Percentiles rank a stretch among this genome's conserved stretches.
These are phyloP conservation scores for Phoenix roebelenii DNA, from an alignment of 176 grass and related monocot species.

Conservation along the genomic window DNA sequence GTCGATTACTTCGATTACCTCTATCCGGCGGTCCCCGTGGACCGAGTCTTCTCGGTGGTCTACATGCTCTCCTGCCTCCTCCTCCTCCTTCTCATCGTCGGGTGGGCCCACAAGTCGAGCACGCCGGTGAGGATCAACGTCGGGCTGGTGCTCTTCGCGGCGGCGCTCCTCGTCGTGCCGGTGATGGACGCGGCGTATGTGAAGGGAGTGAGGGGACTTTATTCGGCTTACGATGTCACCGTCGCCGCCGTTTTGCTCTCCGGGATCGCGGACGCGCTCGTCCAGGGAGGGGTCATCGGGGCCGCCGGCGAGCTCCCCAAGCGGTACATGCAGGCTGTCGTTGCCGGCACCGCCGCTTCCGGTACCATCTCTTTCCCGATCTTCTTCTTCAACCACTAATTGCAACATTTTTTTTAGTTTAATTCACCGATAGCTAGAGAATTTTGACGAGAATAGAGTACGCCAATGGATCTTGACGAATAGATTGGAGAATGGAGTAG, in stretches of 20 bases:
- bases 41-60: conserved; percentile 80
- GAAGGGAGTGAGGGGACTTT: conserved; percentile 40
- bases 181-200: conserved; percentile 72
- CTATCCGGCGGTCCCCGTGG: conserved; percentile 58
- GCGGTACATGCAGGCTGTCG: conserved; percentile 80
- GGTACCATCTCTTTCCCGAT: conserved; percentile 6
- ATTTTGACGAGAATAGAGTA: too few relatives aligned
- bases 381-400: too few relatives aligned
- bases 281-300: conserved; percentile 84
- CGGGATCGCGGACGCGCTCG: conserved; percentile 65
- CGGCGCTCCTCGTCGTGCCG: conserved; percentile 61
- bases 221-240: conserved; percentile 58
- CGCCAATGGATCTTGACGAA: too few relatives aligned
- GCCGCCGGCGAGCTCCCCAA: conserved; percentile 79
- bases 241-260: conserved; percentile 50
- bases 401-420: too few relatives aligned
- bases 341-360: conserved; percentile 75
- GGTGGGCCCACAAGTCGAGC: conserved; percentile 57
- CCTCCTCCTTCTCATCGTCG: conserved; percentile 56
- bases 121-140: conserved; percentile 59
- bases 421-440: too few relatives aligned
- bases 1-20: conserved; percentile 98
- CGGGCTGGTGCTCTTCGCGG: conserved; percentile 53
- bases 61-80: conserved; percentile 71
- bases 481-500: too few relatives aligned